phyloP scores from a whole-genome alignment of 106 monocot species.

The Allium fistulosum region DNA sequence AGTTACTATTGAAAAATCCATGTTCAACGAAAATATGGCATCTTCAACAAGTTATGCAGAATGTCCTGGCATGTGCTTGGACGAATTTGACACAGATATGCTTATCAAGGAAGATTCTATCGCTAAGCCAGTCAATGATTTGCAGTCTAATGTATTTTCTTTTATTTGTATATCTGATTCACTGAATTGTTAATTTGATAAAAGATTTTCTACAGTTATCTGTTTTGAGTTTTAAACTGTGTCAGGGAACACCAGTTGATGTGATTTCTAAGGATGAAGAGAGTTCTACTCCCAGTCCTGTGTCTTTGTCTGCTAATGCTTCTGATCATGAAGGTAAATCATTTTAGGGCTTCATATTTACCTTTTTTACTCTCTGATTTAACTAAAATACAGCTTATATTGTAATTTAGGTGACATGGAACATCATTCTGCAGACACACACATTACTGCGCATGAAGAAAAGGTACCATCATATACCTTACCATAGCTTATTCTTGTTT shows the following conservation, averaged over 20 bases:
- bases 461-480: slow-evolving; percentile 8
- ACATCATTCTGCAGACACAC: slow-evolving; percentile 8
- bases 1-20: slow-evolving; percentile 19
- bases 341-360: slow-evolving; percentile 1
- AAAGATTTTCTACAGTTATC: too few species aligned
- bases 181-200: too few species aligned
- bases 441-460: slow-evolving; percentile 13
- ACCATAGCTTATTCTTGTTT: too few species aligned
- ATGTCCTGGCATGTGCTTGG: slow-evolving; percentile 5
- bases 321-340: slow-evolving; percentile 26
- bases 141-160: slow-evolving; percentile 21
- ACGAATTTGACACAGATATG: slow-evolving; percentile 14
- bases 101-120: slow-evolving; percentile 3
- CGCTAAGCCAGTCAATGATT: slow-evolving; percentile 11
- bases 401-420: slow-evolving; percentile 17
- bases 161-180: not conserved
- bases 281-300: slow-evolving; percentile 15
- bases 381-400: not conserved
- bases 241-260: slow-evolving; percentile 24
- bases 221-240: slow-evolving; percentile 7
- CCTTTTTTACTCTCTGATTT: slow-evolving; percentile 3
- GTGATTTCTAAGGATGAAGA: slow-evolving; percentile 35
- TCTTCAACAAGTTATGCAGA: slow-evolving; percentile 15
- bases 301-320: slow-evolving; percentile 18
- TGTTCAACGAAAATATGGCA: slow-evolving; percentile 18